Evolutionary conservation across 176 grass and related monocot species (phyloP).

Genomic region (Elaeis guineensis): DNA sequence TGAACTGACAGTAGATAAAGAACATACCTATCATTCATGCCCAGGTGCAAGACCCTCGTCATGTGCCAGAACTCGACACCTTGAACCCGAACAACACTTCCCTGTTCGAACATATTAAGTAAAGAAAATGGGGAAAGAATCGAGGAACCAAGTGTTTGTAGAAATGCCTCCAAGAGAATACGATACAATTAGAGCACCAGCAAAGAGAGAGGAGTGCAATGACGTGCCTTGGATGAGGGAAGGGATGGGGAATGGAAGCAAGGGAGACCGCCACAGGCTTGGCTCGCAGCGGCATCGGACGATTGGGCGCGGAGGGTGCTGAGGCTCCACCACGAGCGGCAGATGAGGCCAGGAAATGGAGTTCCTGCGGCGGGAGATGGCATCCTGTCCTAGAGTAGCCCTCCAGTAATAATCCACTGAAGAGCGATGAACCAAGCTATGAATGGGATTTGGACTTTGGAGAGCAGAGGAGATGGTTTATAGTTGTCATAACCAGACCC

Average conservation of each 20-base stretch:
- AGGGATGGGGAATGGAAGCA: conserved; percentile 66
- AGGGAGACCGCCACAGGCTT: conserved; percentile 56
- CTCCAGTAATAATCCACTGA: no score
- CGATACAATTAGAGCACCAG: background rate
- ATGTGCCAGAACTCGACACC: conserved; percentile 96
- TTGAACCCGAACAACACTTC: conserved; percentile 73
- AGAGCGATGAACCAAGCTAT: no score
- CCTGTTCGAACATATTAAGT: conserved; percentile 22
- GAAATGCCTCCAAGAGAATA: conserved; percentile 24
- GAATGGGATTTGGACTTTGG: no score
- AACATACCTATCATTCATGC: conserved; percentile 55
- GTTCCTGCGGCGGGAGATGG: no score
- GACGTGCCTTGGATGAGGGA: conserved; percentile 43
- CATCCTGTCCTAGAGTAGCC: no score
- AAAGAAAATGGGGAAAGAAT: background rate
- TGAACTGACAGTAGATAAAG: no score
- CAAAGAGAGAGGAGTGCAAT: background rate
- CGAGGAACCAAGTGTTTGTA: conserved; percentile 27
- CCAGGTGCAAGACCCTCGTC: conserved; percentile 70
- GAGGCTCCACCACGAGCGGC: background rate
- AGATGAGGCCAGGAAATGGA: no score
- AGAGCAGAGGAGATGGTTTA: no score
- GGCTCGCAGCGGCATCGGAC: conserved; percentile 26
- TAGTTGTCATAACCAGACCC: no score
- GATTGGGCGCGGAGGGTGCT: conserved; percentile 15